phyloP scores from a whole-genome alignment of 345 rosid species.

The Citrus hindsii region DNA sequence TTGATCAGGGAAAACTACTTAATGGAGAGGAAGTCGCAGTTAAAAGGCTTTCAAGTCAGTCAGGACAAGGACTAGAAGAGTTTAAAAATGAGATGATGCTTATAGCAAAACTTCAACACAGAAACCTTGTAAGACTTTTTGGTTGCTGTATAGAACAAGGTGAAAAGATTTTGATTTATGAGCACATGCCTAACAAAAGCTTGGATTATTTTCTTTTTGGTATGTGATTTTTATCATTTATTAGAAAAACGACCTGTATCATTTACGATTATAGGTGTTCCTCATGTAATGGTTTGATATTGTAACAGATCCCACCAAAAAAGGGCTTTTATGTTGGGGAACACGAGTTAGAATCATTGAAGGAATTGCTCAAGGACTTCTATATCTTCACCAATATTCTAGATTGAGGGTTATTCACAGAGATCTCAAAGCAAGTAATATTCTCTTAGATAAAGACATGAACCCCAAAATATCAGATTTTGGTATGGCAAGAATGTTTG shows the following conservation, averaged over 20 bases:
- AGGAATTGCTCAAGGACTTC: neutral
- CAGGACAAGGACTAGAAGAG: neutral
- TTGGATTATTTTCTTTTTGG: neutral
- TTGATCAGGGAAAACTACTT: neutral
- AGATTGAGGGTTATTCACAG: conserved; percentile 9
- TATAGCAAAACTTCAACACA: neutral
- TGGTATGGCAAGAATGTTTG: conserved; percentile 13
- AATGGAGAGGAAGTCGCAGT: neutral
- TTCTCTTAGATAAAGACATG: conserved; percentile 3
- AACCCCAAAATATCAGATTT: conserved; percentile 18
- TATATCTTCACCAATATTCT: conserved; percentile 16
- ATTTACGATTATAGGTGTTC: neutral
- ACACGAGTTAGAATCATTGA: neutral
- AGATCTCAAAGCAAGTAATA: conserved; percentile 10
- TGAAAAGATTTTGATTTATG: neutral
- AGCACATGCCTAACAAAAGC: neutral
- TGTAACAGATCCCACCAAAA: neutral
- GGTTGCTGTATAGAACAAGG: neutral
- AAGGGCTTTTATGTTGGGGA: neutral
- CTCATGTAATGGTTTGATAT: neutral
- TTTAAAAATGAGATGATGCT: neutral
- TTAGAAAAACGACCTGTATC: neutral
- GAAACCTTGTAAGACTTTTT: neutral
- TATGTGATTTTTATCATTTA: neutral
- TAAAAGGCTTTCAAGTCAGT: neutral